Conservation (phyloP, 2,329 filamentous ascomycete species). For the Periconia sp. region DNA sequence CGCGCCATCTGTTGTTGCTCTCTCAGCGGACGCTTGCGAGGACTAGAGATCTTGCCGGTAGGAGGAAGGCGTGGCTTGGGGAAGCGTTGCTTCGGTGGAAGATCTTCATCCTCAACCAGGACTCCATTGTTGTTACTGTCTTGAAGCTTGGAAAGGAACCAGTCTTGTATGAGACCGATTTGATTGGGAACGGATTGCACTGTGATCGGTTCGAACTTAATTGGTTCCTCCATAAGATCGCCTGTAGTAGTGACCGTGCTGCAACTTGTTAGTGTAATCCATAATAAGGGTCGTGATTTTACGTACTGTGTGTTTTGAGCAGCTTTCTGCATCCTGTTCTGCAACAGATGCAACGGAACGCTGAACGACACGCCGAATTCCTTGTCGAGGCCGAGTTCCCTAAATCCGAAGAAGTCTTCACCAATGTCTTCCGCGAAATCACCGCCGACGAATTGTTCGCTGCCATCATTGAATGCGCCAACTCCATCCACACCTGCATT, state of each 20-base stretch:
- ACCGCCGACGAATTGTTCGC: constrained; percentile 93
- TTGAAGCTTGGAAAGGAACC: constrained; percentile 88
- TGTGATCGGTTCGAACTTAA: constrained; percentile 77
- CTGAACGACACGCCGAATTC: constrained; percentile 90
- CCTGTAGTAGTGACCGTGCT: constrained; percentile 64
- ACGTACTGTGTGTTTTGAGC: constrained; percentile 69
- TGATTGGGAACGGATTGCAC: constrained; percentile 77
- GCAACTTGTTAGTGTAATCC: constrained; percentile 41
- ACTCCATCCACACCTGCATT: constrained; percentile 82
- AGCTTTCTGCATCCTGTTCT: constrained; percentile 86
- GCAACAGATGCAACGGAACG: constrained; percentile 91
- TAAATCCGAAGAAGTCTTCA: constrained; percentile 99
- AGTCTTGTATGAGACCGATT: constrained; percentile 87
- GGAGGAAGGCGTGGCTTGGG: constrained; percentile 67
- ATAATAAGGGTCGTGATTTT: constrained; percentile 3
- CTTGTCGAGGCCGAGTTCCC: constrained; percentile 87
- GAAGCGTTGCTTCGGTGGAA: constrained; percentile 87
- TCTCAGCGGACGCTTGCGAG: constrained; percentile 80
- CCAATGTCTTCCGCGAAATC: constrained; percentile 98
- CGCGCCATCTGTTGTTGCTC: constrained; percentile 84
- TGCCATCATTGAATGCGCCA: constrained; percentile 92
- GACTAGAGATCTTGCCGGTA: constrained; percentile 86
- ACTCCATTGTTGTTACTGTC: constrained; percentile 82
- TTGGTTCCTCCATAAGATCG: constrained; percentile 70
- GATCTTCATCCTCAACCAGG: constrained; percentile 90